Evolutionary conservation across 306 rosid species (phyloP).

Genomic region (Leucaena leucocephala): DNA sequence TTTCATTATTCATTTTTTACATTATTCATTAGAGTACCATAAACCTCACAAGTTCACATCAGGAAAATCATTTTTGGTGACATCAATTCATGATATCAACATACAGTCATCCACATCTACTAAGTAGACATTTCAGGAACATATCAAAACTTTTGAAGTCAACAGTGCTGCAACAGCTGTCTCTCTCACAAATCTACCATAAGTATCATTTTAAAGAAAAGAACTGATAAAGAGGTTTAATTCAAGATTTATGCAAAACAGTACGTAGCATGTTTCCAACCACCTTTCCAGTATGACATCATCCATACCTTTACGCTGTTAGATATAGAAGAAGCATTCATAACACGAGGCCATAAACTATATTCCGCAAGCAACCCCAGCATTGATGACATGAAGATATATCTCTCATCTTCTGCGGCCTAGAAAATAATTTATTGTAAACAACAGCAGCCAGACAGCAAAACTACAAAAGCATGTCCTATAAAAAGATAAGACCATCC

Average conservation of each 20-base stretch:
- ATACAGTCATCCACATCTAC: not conserved
- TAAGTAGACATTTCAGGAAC: not conserved
- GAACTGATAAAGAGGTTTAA: slow-evolving; percentile 26
- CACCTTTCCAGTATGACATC: slow-evolving; percentile 25
- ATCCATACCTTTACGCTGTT: slow-evolving; percentile 71
- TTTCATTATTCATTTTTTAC: too few relatives aligned
- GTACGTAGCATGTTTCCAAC: slow-evolving; percentile 9
- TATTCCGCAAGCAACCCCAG: slow-evolving; percentile 83
- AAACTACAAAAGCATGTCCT: not conserved
- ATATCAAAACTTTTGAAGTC: slow-evolving; percentile 1
- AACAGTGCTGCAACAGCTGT: not conserved
- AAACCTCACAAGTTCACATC: not conserved
- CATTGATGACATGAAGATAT: slow-evolving; percentile 85
- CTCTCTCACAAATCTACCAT: not conserved
- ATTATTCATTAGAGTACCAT: not conserved
- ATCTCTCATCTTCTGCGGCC: slow-evolving; percentile 90
- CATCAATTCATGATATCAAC: not conserved
- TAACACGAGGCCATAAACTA: slow-evolving; percentile 78
- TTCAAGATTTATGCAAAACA: slow-evolving; percentile 26
- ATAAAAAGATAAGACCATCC: not conserved
- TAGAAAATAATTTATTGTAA: slow-evolving; percentile 38
- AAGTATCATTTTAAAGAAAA: slow-evolving; percentile 1
- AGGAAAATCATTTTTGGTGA: not conserved
- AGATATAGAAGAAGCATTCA: slow-evolving; percentile 82
- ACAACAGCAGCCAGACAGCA: slow-evolving; percentile 27